phyloP scores from a whole-genome alignment of 2,329 filamentous ascomycete species.

The Cladobotryum protrusum region DNA sequence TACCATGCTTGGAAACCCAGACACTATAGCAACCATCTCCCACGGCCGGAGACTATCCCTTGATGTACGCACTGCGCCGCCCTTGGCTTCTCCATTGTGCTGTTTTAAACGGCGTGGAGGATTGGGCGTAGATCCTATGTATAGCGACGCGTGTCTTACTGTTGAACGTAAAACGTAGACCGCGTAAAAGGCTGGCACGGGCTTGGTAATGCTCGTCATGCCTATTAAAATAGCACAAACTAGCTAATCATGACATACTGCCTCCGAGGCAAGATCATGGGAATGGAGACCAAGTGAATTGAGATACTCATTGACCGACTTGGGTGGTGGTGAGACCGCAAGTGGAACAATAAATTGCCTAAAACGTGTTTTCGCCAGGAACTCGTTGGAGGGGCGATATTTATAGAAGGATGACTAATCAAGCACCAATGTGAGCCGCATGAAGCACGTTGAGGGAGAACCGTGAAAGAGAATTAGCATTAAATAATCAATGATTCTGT shows the following conservation, averaged over 20 bases:
- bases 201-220: slow-evolving; percentile 42
- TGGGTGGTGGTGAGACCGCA: not conserved
- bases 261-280: not conserved
- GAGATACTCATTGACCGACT: not conserved
- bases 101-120: slow-evolving; percentile 78
- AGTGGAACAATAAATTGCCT: not conserved
- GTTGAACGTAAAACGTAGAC: slow-evolving; percentile 89
- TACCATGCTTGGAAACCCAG: slow-evolving; percentile 80
- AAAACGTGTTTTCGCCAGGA: not conserved
- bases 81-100: slow-evolving; percentile 80
- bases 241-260: not conserved
- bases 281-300: too few relatives aligned
- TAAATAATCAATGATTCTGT: too few relatives aligned
- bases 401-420: not conserved
- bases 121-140: slow-evolving; percentile 89
- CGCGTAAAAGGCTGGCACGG: slow-evolving; percentile 83
- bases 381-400: not conserved
- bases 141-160: slow-evolving; percentile 63
- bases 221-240: slow-evolving; percentile 8
- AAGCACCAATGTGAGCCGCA: not conserved
- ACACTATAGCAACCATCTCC: slow-evolving; percentile 83
- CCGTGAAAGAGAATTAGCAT: not conserved
- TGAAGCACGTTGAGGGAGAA: not conserved
- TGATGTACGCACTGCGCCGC: slow-evolving; percentile 74
- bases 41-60: slow-evolving; percentile 67